Base-by-base conservation (phyloP, 345 rosid genomes). In the Turnera subulata region DNA sequence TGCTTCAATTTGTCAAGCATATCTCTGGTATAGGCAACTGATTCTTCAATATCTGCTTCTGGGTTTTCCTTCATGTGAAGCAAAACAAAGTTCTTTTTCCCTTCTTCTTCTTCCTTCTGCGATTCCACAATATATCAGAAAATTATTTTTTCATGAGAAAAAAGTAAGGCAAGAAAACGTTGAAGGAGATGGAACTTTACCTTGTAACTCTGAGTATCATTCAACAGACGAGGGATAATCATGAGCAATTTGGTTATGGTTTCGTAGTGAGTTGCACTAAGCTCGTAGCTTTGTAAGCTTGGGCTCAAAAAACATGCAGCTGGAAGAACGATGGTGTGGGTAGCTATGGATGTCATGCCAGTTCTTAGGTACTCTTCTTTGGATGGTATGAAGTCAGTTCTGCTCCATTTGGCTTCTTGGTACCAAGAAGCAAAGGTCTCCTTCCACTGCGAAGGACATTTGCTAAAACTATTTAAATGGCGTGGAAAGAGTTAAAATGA, bases 391-490 rank as follows among this genome's bases (percentile, higher is more conserved):
- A 24, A 24, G 38, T 72, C 73, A 18, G 55, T 76, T 74, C 51
- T 73, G 64, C 84, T 77, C 84, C 86, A 82, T 42, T 61, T 55
- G 1, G 95, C 76, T 78, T 86, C 95, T 40, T 26, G 44, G 23
- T 76, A 72, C 95, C 84, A 84, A 15, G 90, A 63, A 32, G 40
- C 76, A 68, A 86, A 86, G 57, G 90, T 76, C 58, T 84, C 88
- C 9, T 33, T 8, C 95, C 90, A 86, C 95, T 86, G 22, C 66
- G 56, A 0, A 38, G 11, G 26, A 48, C 5, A 5, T 20, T 18
- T 1, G 19, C 20, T 20, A 0, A 11, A 55, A 15, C 11, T 17
- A 7, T 3, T 6, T 15, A 54, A 11, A 19, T 23, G 10, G 4
- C n/a, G n/a, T n/a, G 23, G 14, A 45, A 18, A 24, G 24, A 64